A percentile compares a stretch with the other conserved stretches of the same genome.
These are phyloP conservation scores for Simmondsia chinensis DNA, from an alignment of 148 eudicot genomes.

Conservation along the genomic window DNA sequence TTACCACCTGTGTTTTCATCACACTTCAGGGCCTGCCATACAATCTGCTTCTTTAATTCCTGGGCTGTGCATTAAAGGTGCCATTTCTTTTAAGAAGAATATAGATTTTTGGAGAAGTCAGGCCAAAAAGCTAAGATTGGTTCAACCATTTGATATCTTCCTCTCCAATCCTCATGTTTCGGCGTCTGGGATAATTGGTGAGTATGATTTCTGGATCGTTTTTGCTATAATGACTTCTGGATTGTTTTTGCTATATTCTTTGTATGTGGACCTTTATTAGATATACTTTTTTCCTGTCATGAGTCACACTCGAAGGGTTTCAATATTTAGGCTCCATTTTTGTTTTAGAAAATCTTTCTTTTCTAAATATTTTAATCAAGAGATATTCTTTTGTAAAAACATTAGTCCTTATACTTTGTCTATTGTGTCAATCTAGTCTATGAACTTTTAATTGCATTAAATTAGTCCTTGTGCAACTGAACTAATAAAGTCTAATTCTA, in stretches of 20 bases:
- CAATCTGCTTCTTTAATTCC: slow-evolving; percentile 44
- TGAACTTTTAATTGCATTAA: no score
- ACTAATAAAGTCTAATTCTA: no score
- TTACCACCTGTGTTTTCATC: slow-evolving; percentile 63
- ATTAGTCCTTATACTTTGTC: no score
- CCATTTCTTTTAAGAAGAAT: slow-evolving; percentile 48
- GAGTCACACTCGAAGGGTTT: no score
- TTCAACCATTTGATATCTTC: slow-evolving; percentile 75
- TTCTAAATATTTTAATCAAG: no score
- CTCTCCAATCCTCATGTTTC: slow-evolving; percentile 75
- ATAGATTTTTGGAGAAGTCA: slow-evolving; percentile 72
- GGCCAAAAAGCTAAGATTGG: slow-evolving; percentile 58
- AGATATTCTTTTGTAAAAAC: no score
- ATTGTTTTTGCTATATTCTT: no score
- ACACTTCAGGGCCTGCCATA: slow-evolving; percentile 46
- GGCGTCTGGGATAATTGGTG: slow-evolving; percentile 68
- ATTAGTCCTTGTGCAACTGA: no score
- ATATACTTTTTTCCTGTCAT: neutral
- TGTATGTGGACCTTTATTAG: neutral
- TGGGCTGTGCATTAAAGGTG: slow-evolving; percentile 59
- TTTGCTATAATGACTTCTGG: neutral
- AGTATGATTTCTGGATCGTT: slow-evolving; percentile 4
- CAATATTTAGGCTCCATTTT: no score
- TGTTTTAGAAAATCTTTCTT: no score
- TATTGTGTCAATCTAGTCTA: no score